These are phyloP conservation scores for Grammothele lineata DNA, from an alignment of 768 basidiomycete genomes.

Conservation along the genomic window DNA sequence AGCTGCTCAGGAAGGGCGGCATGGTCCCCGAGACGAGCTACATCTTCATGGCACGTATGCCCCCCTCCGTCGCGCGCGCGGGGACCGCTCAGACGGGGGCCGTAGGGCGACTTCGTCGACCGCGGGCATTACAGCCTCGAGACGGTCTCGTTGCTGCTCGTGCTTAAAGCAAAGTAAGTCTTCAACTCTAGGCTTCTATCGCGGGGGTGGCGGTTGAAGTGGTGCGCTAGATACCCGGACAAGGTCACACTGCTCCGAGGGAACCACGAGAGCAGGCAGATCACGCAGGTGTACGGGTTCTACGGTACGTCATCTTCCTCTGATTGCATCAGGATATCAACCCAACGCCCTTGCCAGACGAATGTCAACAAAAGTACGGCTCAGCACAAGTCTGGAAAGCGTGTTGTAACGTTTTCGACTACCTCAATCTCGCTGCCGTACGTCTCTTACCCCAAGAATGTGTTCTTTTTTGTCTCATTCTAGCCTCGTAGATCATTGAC, in stretches of 20 bases:
- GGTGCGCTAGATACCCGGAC: slow-evolving; percentile 72
- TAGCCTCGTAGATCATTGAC: slow-evolving; percentile 74
- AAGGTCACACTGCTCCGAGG: slow-evolving; percentile 87
- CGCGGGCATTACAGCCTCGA: slow-evolving; percentile 94
- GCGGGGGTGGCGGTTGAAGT: neutral
- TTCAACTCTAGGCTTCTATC: neutral
- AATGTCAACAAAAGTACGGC: slow-evolving; percentile 98
- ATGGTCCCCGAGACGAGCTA: slow-evolving; percentile 86
- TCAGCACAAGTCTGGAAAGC: slow-evolving; percentile 95
- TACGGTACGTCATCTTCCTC: slow-evolving; percentile 58
- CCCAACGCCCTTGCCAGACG: slow-evolving; percentile 47
- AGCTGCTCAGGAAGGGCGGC: slow-evolving; percentile 83
- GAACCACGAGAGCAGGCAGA: slow-evolving; percentile 96
- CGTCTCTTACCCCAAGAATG: slow-evolving; percentile 20
- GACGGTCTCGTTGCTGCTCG: slow-evolving; percentile 85
- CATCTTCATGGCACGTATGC: slow-evolving; percentile 89
- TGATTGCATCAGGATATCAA: neutral
- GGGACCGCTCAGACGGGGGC: slow-evolving; percentile 16
- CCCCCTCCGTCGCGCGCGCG: slow-evolving; percentile 9
- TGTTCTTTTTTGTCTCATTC: neutral
- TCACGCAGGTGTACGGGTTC: slow-evolving; percentile 98
- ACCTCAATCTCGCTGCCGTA: slow-evolving; percentile 90
- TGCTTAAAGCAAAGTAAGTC: slow-evolving; percentile 82
- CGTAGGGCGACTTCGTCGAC: slow-evolving; percentile 98
- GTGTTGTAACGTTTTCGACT: slow-evolving; percentile 96